Evolutionary conservation across 2,329 filamentous ascomycete genomes (phyloP).

Genomic region (Penicillium sp.): DNA sequence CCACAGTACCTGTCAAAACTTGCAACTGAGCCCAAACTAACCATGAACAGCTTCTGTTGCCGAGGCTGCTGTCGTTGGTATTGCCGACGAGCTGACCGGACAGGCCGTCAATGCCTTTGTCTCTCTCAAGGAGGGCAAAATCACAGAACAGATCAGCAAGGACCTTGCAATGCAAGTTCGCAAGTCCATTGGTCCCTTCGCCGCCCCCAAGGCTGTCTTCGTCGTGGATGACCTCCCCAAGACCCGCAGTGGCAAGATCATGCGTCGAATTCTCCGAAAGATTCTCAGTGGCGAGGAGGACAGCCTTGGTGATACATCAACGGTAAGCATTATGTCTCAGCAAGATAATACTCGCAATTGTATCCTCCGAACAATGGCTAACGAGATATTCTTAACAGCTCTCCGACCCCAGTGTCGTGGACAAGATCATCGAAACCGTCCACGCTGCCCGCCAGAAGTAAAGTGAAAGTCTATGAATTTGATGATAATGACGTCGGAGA

Average conservation of each 20-base stretch:
- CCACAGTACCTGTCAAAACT: no score
- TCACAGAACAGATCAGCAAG: constrained; percentile 78
- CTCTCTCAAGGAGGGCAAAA: constrained; percentile 79
- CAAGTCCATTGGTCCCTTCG: constrained; percentile 96
- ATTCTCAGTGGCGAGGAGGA: constrained; percentile 96
- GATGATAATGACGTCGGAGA: constrained; percentile 23
- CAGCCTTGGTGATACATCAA: constrained; percentile 88
- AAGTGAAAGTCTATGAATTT: constrained; percentile 15
- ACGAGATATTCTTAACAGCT: constrained; percentile 52
- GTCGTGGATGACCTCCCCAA: constrained; percentile 93
- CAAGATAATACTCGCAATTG: background rate
- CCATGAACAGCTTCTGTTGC: constrained; percentile 56
- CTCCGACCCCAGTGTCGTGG: constrained; percentile 83
- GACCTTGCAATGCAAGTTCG: constrained; percentile 92
- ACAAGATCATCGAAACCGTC: constrained; percentile 81
- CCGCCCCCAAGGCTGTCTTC: constrained; percentile 89
- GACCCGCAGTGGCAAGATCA: constrained; percentile 97
- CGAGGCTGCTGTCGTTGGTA: constrained; percentile 92
- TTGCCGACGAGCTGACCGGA: constrained; percentile 88
- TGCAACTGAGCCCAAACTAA: constrained; percentile 15
- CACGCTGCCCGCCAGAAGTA: constrained; percentile 50
- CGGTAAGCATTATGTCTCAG: constrained; percentile 57
- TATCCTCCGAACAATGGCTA: constrained; percentile 2
- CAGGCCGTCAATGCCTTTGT: constrained; percentile 98
- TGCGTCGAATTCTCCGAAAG: constrained; percentile 95